A percentile compares a stretch with the other conserved stretches of the same genome.
Evolutionary conservation across 805 yeast species (phyloP).

Genomic region (Deakozyma indianensis): DNA sequence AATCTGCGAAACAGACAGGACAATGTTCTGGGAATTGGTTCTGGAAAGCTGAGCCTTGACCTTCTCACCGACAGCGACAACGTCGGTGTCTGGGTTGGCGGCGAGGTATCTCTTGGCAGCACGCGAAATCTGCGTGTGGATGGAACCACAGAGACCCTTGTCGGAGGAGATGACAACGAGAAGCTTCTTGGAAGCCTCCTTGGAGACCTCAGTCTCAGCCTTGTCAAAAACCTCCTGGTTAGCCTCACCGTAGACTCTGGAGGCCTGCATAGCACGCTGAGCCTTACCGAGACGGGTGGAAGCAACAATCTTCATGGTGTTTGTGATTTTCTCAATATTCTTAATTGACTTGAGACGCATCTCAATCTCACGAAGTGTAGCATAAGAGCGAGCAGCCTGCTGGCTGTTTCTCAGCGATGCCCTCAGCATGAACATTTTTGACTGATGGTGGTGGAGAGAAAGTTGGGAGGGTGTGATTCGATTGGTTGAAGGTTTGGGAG

Average conservation of each 20-base stretch:
- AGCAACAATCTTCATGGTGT: conserved; percentile 98
- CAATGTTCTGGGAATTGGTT: conserved; percentile 55
- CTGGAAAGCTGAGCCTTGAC: conserved; percentile 78
- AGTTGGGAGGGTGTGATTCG: neutral
- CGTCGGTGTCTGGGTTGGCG: conserved; percentile 53
- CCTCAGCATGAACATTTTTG: neutral
- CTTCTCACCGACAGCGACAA: conserved; percentile 91
- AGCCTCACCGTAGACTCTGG: conserved; percentile 71
- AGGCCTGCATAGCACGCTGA: conserved; percentile 81
- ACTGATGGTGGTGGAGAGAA: conserved; percentile 2
- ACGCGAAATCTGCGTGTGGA: conserved; percentile 90
- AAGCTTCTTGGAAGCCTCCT: conserved; percentile 47
- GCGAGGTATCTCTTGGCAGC: conserved; percentile 57
- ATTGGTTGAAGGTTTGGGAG: neutral
- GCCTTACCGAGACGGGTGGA: conserved; percentile 94
- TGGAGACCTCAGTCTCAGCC: conserved; percentile 59
- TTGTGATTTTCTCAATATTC: conserved; percentile 98
- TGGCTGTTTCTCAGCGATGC: neutral
- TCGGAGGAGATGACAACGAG: conserved; percentile 86
- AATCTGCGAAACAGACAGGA: conserved; percentile 72
- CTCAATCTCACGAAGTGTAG: conserved; percentile 97
- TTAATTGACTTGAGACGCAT: conserved; percentile 94
- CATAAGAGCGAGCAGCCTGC: conserved; percentile 40
- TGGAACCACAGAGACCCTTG: conserved; percentile 98
- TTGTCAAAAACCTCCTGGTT: conserved; percentile 66